These are phyloP conservation scores for Phytophthora lateralis DNA, from an alignment of 352 stramenopile species.

Conservation along the genomic window DNA sequence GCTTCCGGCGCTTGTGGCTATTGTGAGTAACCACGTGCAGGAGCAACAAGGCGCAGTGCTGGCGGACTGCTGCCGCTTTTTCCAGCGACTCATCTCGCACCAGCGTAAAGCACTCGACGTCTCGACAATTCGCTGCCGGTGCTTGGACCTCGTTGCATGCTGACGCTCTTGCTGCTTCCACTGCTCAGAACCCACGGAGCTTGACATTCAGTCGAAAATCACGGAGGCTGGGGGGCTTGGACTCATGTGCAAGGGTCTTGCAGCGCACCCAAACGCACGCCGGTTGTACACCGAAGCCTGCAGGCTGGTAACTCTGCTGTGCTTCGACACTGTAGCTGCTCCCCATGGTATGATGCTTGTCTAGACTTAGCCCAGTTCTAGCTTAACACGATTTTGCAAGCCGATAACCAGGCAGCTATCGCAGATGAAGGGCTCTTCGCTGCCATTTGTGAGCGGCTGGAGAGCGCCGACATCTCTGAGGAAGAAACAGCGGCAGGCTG, in stretches of 20 bases:
- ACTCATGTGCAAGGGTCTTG: constrained; percentile 39
- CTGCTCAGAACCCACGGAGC: constrained; percentile 44
- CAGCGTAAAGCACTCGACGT: constrained; percentile 40
- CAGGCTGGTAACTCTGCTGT: constrained; percentile 44
- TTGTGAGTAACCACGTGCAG: constrained; percentile 36
- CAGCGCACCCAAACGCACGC: constrained; percentile 22
- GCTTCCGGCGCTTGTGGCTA: constrained; percentile 33
- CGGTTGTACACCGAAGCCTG: constrained; percentile 49
- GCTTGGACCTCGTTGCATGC: not conserved
- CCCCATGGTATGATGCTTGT: constrained; percentile 43
- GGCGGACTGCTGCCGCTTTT: constrained; percentile 47
- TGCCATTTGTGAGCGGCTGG: constrained; percentile 33
- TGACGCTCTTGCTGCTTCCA: constrained; percentile 1
- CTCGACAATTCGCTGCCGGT: not conserved
- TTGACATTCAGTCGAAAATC: constrained; percentile 67
- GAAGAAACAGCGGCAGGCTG: constrained; percentile 33
- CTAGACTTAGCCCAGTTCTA: not conserved
- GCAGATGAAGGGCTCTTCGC: constrained; percentile 35
- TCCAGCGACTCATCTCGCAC: constrained; percentile 52
- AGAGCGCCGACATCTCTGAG: constrained; percentile 12
- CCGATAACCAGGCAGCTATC: constrained; percentile 64
- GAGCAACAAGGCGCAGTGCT: constrained; percentile 42
- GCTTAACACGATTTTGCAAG: constrained; percentile 27
- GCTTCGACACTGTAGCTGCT: constrained; percentile 52
- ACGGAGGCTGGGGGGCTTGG: constrained; percentile 43